A percentile compares a stretch with the other conserved stretches of the same genome.
Evolutionary conservation across 2,329 filamentous ascomycete genomes (phyloP).

Genomic region (Fusarium pseudonygamai): DNA sequence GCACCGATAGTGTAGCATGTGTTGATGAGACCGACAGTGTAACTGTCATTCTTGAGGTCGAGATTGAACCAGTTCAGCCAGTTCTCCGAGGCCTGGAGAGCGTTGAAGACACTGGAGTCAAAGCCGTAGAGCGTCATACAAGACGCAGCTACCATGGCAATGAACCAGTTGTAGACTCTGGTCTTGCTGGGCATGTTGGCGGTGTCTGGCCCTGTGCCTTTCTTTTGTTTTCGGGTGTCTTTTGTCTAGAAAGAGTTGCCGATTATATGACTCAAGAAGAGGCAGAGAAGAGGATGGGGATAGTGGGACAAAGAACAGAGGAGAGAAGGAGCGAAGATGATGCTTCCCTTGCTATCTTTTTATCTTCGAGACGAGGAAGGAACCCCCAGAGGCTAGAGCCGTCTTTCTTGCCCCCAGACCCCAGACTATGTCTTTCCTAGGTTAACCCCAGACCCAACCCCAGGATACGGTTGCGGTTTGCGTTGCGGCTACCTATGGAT

Average conservation of each 20-base stretch:
- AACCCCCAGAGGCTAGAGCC: slow-evolving; percentile 12
- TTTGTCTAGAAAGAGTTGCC: background rate
- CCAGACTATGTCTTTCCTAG: slow-evolving; percentile 13
- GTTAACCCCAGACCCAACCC: slow-evolving; percentile 27
- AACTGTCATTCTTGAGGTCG: slow-evolving; percentile 52
- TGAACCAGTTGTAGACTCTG: slow-evolving; percentile 57
- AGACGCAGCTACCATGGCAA: slow-evolving; percentile 74
- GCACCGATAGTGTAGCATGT: slow-evolving; percentile 77
- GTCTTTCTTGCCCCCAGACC: slow-evolving; percentile 27
- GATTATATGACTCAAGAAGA: background rate
- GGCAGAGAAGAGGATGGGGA: slow-evolving; percentile 1
- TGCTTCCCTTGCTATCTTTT: slow-evolving; percentile 28
- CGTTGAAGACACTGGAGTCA: slow-evolving; percentile 79
- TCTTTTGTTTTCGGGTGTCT: background rate
- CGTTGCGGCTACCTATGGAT: slow-evolving; percentile 1
- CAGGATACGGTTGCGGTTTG: slow-evolving; percentile 12
- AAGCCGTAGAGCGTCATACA: slow-evolving; percentile 82
- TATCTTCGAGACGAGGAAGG: slow-evolving; percentile 26
- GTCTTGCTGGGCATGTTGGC: slow-evolving; percentile 49
- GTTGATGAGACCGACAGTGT: slow-evolving; percentile 65
- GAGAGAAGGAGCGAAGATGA: slow-evolving; percentile 2
- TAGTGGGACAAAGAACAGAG: slow-evolving; percentile 7
- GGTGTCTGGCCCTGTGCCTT: slow-evolving; percentile 15
- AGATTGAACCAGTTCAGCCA: slow-evolving; percentile 72
- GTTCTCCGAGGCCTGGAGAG: slow-evolving; percentile 72